Percentiles rank a stretch among this genome's conserved stretches.
Evolutionary conservation across 176 grass and related monocot genomes (phyloP).

Genomic region (Bromus sterilis): DNA sequence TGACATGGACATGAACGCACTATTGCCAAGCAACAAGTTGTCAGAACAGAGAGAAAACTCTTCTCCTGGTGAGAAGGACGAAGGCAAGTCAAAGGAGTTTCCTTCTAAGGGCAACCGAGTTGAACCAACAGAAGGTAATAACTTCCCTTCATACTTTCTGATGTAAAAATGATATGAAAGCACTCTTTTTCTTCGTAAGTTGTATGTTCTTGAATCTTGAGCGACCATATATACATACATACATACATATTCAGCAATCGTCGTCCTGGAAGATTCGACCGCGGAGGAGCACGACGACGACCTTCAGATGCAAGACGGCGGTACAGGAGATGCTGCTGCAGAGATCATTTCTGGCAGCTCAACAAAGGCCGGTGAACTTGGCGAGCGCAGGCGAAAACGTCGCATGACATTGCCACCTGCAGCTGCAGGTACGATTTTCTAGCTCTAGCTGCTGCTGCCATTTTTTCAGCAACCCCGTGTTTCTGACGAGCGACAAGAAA

Average conservation of each 20-base stretch:
- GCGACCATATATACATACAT: background rate
- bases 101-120: background rate
- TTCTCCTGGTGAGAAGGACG: too few species aligned
- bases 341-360: background rate
- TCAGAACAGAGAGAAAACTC: background rate
- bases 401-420: background rate
- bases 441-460: background rate
- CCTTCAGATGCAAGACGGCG: background rate
- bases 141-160: background rate
- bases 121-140: constrained; percentile 16
- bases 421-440: constrained; percentile 2
- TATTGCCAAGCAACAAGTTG: background rate
- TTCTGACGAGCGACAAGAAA: background rate
- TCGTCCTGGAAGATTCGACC: background rate
- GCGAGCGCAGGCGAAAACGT: background rate
- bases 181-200: background rate
- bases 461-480: background rate
- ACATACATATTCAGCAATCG: background rate
- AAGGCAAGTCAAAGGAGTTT: too few species aligned
- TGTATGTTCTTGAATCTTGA: background rate
- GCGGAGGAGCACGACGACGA: background rate
- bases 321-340: background rate
- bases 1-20: constrained; percentile 1
- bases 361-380: background rate
- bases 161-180: background rate